Percentiles rank a stretch among this genome's conserved stretches.
phyloP scores from a whole-genome alignment of 2,329 filamentous ascomycete genomes.

The Pseudocercospora ulei region DNA sequence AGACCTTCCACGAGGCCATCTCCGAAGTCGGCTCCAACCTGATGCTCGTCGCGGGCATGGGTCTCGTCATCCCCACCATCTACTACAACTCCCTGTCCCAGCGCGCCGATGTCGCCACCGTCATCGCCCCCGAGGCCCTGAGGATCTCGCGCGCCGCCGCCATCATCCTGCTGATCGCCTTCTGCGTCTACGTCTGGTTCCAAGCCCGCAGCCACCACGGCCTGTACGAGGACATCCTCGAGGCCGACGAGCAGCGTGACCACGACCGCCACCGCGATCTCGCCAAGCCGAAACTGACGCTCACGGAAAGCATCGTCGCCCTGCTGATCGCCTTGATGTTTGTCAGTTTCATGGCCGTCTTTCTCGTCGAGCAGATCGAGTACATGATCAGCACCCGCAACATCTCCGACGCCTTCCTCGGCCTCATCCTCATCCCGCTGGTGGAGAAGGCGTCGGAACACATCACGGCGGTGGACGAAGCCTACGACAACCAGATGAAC shows the following conservation, averaged over 20 bases:
- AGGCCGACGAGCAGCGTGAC: slow-evolving; percentile 59
- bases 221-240: slow-evolving; percentile 66
- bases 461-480: slow-evolving; percentile 72
- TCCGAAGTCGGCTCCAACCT: slow-evolving; percentile 70
- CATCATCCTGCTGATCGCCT: slow-evolving; percentile 61
- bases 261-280: slow-evolving; percentile 53
- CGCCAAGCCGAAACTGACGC: slow-evolving; percentile 58
- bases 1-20: slow-evolving; percentile 64
- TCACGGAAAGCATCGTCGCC: slow-evolving; percentile 61
- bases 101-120: slow-evolving; percentile 28
- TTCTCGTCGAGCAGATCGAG: slow-evolving; percentile 65
- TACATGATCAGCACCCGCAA: slow-evolving; percentile 45
- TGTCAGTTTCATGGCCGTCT: slow-evolving; percentile 64
- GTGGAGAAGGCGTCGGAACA: slow-evolving; percentile 83
- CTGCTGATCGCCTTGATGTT: slow-evolving; percentile 56
- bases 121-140: slow-evolving; percentile 47
- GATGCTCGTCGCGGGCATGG: slow-evolving; percentile 60
- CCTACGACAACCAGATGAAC: slow-evolving; percentile 67
- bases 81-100: slow-evolving; percentile 42
- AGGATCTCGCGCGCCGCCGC: slow-evolving; percentile 62
- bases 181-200: slow-evolving; percentile 55
- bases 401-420: slow-evolving; percentile 51
- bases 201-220: slow-evolving; percentile 66
- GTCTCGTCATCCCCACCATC: slow-evolving; percentile 42
- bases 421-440: slow-evolving; percentile 67